These are phyloP conservation scores for Apiotrichum brassicae DNA, from an alignment of 1,284 basidiomycete genomes.

Conservation along the genomic window DNA sequence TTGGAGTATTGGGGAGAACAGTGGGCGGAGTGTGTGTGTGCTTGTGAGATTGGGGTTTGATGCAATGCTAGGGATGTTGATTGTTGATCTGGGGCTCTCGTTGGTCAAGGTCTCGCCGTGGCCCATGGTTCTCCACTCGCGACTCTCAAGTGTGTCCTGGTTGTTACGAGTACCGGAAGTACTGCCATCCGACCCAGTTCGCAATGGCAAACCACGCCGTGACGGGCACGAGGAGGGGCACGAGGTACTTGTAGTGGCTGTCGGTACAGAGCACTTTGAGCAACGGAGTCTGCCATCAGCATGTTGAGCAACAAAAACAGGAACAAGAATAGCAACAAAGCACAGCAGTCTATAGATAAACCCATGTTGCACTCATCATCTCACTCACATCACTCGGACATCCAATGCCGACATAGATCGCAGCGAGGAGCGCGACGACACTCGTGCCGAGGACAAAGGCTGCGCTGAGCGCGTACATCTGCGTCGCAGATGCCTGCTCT, in stretches of 20 bases:
- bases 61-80: too few relatives aligned
- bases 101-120: too few relatives aligned
- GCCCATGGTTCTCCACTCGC: too few relatives aligned
- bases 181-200: conserved; percentile 96
- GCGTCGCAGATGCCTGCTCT: background rate
- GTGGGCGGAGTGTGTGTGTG: background rate
- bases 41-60: too few relatives aligned
- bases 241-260: conserved; percentile 82
- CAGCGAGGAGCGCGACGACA: conserved; percentile 3
- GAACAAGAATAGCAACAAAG: too few relatives aligned
- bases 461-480: conserved; percentile 5
- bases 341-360: too few relatives aligned
- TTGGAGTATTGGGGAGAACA: background rate
- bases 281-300: background rate
- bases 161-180: conserved; percentile 76
- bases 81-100: too few relatives aligned
- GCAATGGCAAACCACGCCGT: conserved; percentile 83
- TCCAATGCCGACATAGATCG: conserved; percentile 9
- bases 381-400: conserved; percentile 6
- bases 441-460: background rate
- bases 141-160: too few relatives aligned
- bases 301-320: background rate
- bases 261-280: conserved; percentile 49
- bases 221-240: conserved; percentile 69
- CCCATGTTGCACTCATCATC: too few relatives aligned